phyloP scores from a whole-genome alignment of 768 basidiomycete species.

The Auricularia heimuer region DNA sequence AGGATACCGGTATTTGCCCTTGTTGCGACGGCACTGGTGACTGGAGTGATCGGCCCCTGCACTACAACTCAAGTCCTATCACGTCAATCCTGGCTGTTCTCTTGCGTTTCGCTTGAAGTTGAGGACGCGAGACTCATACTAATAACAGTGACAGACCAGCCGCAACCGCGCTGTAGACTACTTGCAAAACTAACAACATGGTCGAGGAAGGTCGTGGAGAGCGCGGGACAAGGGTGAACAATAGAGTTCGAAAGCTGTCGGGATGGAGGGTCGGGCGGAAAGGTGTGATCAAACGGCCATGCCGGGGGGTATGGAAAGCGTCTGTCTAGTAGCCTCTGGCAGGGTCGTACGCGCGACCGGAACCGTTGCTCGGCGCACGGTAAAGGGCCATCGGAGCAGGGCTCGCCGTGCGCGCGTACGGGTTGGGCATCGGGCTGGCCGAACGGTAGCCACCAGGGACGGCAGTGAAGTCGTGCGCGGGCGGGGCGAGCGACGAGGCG shows the following conservation, averaged over 20 bases:
- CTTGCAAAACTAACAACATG: neutral
- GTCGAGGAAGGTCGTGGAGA: neutral
- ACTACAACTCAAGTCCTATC: neutral
- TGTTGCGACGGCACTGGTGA: neutral
- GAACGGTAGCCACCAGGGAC: constrained; percentile 54
- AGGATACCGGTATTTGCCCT: neutral
- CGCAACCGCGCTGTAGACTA: constrained; percentile 2
- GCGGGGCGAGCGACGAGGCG: constrained; percentile 29
- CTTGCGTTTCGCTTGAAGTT: neutral
- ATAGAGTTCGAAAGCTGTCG: neutral
- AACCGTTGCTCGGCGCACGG: neutral
- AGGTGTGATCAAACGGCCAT: neutral
- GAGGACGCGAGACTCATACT: neutral
- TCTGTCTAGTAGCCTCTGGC: neutral
- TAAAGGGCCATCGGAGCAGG: neutral
- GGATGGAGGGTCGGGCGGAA: neutral
- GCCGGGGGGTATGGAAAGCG: neutral
- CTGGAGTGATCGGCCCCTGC: neutral
- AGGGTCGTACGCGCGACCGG: neutral
- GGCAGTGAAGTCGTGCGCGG: constrained; percentile 71
- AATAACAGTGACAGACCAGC: constrained; percentile 1
- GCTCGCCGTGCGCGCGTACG: neutral
- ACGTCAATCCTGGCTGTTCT: too few species aligned
- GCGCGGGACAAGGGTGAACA: neutral
- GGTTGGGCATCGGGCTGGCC: neutral